A percentile compares a stretch with the other conserved stretches of the same genome.
These are phyloP conservation scores for Hygrocybe punicea DNA, from an alignment of 768 basidiomycete genomes.

Conservation along the genomic window DNA sequence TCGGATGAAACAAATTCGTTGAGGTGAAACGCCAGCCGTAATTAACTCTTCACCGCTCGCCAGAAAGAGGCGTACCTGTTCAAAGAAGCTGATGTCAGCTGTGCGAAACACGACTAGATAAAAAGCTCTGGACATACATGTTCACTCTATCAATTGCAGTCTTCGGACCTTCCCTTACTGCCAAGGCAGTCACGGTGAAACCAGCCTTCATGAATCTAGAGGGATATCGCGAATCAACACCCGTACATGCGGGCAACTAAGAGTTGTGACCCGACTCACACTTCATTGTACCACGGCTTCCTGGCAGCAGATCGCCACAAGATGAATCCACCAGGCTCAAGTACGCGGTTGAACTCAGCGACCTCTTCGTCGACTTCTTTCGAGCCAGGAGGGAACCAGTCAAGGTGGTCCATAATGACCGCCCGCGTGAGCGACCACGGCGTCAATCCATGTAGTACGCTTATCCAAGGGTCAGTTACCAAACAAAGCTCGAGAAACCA, in stretches of 20 bases:
- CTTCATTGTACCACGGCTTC: slow-evolving; percentile 61
- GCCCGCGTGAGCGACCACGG: slow-evolving; percentile 53
- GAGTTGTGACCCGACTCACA: slow-evolving; percentile 26
- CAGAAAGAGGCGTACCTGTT: slow-evolving; percentile 39
- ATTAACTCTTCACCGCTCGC: slow-evolving; percentile 26
- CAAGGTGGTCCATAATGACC: slow-evolving; percentile 71
- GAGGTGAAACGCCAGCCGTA: no score
- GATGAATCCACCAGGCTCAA: slow-evolving; percentile 57
- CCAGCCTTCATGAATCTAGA: slow-evolving; percentile 49
- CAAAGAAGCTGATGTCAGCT: not conserved
- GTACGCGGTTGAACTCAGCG: slow-evolving; percentile 50
- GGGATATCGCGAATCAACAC: no score
- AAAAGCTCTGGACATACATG: slow-evolving; percentile 4
- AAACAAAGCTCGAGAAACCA: not conserved
- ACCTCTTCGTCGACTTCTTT: slow-evolving; percentile 52
- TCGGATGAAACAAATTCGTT: not conserved
- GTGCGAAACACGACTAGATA: not conserved
- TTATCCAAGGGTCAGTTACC: slow-evolving; percentile 6
- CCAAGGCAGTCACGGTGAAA: slow-evolving; percentile 51
- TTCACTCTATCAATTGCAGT: slow-evolving; percentile 53
- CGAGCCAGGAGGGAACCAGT: slow-evolving; percentile 52
- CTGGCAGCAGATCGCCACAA: slow-evolving; percentile 65
- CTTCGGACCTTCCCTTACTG: slow-evolving; percentile 47
- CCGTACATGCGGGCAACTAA: no score
- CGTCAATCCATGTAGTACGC: slow-evolving; percentile 34